A percentile compares a stretch with the other conserved stretches of the same genome.
These are phyloP conservation scores for Acorus gramineus DNA, from an alignment of 106 monocot species.

Conservation along the genomic window DNA sequence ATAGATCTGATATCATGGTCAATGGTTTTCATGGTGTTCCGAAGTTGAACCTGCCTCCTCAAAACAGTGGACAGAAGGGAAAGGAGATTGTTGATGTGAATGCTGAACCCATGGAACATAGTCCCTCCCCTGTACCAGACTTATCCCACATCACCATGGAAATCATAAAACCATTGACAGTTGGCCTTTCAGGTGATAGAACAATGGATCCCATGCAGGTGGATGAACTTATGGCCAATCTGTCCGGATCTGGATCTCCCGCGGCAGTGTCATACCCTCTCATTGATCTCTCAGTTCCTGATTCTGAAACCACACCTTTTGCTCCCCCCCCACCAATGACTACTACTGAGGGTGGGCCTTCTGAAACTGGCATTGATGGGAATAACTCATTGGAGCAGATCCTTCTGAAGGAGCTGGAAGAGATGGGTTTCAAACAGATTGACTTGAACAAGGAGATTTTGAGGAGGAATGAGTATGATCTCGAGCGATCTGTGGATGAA, in stretches of 20 bases:
- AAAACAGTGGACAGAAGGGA: conserved; percentile 1
- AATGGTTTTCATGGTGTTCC: conserved; percentile 1
- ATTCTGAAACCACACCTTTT: background rate
- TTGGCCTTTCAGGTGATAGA: background rate
- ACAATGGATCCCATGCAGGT: background rate
- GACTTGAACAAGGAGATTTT: conserved; percentile 86
- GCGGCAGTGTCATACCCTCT: conserved; percentile 19
- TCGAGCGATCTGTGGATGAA: conserved; percentile 63
- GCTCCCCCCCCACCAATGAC: background rate
- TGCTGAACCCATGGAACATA: conserved; percentile 13
- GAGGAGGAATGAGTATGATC: conserved; percentile 61
- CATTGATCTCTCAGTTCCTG: conserved; percentile 10
- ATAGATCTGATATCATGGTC: conserved; percentile 6
- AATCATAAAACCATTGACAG: background rate
- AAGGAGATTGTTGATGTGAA: conserved; percentile 16
- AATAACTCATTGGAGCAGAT: conserved; percentile 29
- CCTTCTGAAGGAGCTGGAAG: conserved; percentile 61
- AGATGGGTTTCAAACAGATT: conserved; percentile 78
- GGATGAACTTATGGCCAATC: background rate
- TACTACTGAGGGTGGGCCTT: background rate
- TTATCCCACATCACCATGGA: background rate
- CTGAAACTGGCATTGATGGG: background rate
- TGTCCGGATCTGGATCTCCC: background rate
- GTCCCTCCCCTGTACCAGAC: background rate
- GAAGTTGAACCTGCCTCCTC: conserved; percentile 43